phyloP scores from a whole-genome alignment of 345 rosid species.

The Brassica nigra region DNA sequence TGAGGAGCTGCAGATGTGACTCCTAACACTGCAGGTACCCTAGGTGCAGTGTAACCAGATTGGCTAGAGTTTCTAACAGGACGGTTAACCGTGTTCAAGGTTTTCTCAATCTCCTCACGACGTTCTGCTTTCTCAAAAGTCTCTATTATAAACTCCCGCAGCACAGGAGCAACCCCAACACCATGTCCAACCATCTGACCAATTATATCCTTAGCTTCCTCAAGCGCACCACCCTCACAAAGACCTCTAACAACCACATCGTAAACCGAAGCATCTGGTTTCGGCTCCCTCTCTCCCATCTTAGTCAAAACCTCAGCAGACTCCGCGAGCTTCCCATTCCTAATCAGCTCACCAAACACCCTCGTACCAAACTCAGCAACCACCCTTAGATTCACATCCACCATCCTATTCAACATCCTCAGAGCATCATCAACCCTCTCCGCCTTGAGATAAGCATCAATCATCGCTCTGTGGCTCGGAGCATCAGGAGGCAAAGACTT shows the following conservation, averaged over 20 bases:
- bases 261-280: constrained; percentile 81
- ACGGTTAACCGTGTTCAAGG: constrained; percentile 57
- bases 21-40: constrained; percentile 21
- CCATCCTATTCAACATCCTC: constrained; percentile 64
- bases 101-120: constrained; percentile 64
- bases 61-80: constrained; percentile 33
- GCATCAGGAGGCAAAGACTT: constrained; percentile 82
- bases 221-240: constrained; percentile 66
- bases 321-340: constrained; percentile 70
- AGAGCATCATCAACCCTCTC: constrained; percentile 76
- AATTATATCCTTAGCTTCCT: constrained; percentile 50
- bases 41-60: constrained; percentile 35
- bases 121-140: constrained; percentile 62
- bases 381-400: constrained; percentile 73
- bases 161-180: constrained; percentile 65
- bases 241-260: constrained; percentile 87
- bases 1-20: constrained; percentile 19
- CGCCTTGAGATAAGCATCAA: constrained; percentile 73
- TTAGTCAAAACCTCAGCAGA: constrained; percentile 66
- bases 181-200: constrained; percentile 68
- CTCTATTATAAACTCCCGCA: constrained; percentile 53
- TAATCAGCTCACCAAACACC: constrained; percentile 69
- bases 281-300: constrained; percentile 93
- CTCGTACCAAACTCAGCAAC: constrained; percentile 80
- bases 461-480: constrained; percentile 64